Base-by-base conservation (phyloP, 139 green algal species). In the Monoraphidium neglectum region DNA sequence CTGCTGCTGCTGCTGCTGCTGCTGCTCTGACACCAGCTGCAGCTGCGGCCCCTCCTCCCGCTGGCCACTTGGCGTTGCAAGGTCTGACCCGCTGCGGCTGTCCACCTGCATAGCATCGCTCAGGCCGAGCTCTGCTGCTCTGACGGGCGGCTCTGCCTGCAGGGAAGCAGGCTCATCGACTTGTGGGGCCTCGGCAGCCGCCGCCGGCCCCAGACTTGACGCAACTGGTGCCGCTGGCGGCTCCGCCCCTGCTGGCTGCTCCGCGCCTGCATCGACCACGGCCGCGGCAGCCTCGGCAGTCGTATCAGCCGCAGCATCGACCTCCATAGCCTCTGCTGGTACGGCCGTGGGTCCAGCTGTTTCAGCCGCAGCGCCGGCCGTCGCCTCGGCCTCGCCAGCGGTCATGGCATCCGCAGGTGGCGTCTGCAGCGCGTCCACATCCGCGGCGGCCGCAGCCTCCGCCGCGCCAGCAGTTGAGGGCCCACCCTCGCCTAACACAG, bases 1-100 rank as follows among this genome's bases (percentile, higher is more conserved):
- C 66, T 43, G 66, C 38, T 59, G 43, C 26, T 59, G 65, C 15
- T 59, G 37, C 24, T 72, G 46, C 64, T 53, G 64, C 64, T 56
- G 33, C 64, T 32, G 4, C 35, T 40, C 67, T 63, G 47, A 32
- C 57, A 65, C 13, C 57, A 65, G 30, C 24, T 32, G 26, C 24
- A 32, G 26, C 57, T 65, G 26, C 13, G 10, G 8, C n/a, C 8
- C 13, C 57, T 32, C 13, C 12, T 35, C 15, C 32, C 43, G 60
- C 61, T 68, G 61, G 28, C 18, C 1, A 32, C 30, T n/a, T 35
- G 10, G 33, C 61, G n/a, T n/a, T 46, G 33, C 61, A 15, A 35
- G 32, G 2, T 64, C 28, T 65, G 59, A 13, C 28, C n/a, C n/a
- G 12, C 47, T 56, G 4, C 33, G 40, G 61, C 61, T 68, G 61